Evolutionary conservation across 2,329 filamentous ascomycete species (phyloP).

Genomic region (Geosmithia morbida): DNA sequence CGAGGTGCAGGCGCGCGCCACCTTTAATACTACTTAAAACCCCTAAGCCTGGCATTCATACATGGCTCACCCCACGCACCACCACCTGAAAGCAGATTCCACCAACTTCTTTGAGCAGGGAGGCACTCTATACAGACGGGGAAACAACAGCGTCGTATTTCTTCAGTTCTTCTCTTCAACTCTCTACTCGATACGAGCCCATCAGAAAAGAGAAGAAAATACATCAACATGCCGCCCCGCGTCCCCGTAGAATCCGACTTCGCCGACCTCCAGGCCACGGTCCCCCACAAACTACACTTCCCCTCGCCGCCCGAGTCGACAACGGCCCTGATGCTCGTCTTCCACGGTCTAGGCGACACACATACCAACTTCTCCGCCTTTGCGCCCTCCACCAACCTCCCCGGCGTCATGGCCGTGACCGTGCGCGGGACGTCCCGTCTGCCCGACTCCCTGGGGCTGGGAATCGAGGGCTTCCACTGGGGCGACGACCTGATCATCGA

Average conservation of each 20-base stretch:
- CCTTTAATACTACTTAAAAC: too few species aligned
- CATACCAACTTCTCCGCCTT: conserved; percentile 55
- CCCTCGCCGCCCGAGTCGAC: conserved; percentile 43
- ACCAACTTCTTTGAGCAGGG: too few species aligned
- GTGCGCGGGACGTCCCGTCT: conserved; percentile 57
- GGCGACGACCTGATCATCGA: conserved; percentile 47
- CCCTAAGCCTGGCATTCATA: too few species aligned
- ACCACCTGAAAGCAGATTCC: too few species aligned
- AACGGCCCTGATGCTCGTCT: conserved; percentile 63
- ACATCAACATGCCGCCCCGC: conserved; percentile 25
- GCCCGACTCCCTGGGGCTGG: conserved; percentile 39
- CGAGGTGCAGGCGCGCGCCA: too few species aligned
- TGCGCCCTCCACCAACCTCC: conserved; percentile 53
- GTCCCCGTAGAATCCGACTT: conserved; percentile 38
- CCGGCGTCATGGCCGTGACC: conserved; percentile 62
- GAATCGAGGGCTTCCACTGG: conserved; percentile 37
- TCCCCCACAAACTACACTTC: conserved; percentile 31
- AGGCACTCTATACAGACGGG: too few species aligned
- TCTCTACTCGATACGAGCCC: neutral
- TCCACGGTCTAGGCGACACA: conserved; percentile 75
- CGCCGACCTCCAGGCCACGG: conserved; percentile 20
- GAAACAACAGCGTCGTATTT: neutral
- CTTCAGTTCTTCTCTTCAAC: neutral
- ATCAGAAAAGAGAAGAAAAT: neutral
- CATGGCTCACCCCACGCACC: too few species aligned